Percentiles rank a stretch among this genome's conserved stretches.
phyloP scores from a whole-genome alignment of 2,329 filamentous ascomycete species.

The Xylogone sp. region DNA sequence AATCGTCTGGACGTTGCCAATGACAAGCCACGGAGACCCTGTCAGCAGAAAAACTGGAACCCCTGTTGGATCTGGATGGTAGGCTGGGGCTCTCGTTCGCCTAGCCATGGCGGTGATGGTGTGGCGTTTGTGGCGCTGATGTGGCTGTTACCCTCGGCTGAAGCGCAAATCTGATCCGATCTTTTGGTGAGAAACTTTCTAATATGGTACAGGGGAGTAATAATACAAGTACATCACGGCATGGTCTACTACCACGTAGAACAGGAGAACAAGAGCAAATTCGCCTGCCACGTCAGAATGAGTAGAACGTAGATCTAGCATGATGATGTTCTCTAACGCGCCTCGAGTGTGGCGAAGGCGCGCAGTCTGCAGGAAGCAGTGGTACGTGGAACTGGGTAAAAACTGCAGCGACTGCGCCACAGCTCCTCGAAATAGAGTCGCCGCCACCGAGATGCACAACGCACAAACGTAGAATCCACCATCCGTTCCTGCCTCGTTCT shows the following conservation, averaged over 20 bases:
- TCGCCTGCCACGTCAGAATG: neutral
- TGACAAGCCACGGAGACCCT: neutral
- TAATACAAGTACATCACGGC: neutral
- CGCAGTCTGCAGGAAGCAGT: no score
- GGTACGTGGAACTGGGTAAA: neutral
- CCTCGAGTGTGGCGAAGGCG: neutral
- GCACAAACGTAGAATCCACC: no score
- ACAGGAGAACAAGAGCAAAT: neutral
- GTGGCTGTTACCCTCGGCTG: no score
- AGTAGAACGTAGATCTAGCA: neutral
- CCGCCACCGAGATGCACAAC: no score
- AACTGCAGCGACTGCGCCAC: neutral
- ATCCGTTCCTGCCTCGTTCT: no score
- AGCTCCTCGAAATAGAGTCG: neutral
- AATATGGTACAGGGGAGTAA: neutral
- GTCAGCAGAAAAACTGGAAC: neutral
- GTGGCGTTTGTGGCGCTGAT: no score
- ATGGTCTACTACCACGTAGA: no score
- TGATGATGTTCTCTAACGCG: neutral
- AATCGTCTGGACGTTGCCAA: neutral
- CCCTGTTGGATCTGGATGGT: neutral
- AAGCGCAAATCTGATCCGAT: no score
- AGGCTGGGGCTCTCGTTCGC: neutral
- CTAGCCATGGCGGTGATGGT: no score
- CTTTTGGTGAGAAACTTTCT: no score